phyloP scores from a whole-genome alignment of 495 filamentous ascomycete species.

The Neurospora tetrasperma region DNA sequence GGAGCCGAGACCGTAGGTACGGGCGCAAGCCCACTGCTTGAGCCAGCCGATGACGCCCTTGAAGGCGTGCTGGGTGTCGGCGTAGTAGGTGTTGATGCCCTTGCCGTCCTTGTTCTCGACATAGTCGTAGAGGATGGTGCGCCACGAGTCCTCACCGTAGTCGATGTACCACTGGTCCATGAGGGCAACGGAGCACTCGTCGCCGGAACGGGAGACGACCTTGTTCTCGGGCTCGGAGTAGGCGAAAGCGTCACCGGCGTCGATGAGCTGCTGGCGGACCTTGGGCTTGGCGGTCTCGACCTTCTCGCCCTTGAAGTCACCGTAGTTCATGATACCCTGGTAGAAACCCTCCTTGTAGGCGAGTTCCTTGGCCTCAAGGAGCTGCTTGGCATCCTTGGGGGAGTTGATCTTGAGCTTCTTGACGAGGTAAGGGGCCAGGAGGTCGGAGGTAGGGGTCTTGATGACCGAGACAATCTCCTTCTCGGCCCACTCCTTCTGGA shows the following conservation, averaged over 20 bases:
- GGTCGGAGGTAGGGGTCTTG: slow-evolving; percentile 76
- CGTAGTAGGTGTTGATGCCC: slow-evolving; percentile 64
- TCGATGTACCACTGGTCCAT: slow-evolving; percentile 97
- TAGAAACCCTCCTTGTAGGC: slow-evolving; percentile 99
- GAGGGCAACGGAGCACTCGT: slow-evolving; percentile 71
- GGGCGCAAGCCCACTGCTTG: slow-evolving; percentile 88
- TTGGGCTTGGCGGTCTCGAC: slow-evolving; percentile 81
- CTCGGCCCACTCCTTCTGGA: slow-evolving; percentile 94
- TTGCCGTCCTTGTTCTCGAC: slow-evolving; percentile 52
- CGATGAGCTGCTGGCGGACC: slow-evolving; percentile 68
- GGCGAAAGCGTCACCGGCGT: slow-evolving; percentile 71
- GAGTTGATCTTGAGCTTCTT: slow-evolving; percentile 94
- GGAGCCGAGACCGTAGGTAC: slow-evolving; percentile 86
- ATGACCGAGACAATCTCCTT: slow-evolving; percentile 83
- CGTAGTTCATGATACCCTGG: slow-evolving; percentile 81
- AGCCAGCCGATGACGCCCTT: slow-evolving; percentile 81
- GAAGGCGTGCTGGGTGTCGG: slow-evolving; percentile 75
- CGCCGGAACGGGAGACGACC: slow-evolving; percentile 76
- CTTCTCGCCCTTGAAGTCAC: slow-evolving; percentile 78
- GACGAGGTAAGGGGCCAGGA: slow-evolving; percentile 72
- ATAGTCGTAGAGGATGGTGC: slow-evolving; percentile 55
- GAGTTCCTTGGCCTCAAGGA: slow-evolving; percentile 87
- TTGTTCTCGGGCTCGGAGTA: slow-evolving; percentile 88
- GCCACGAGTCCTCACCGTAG: slow-evolving; percentile 82
- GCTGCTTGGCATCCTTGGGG: slow-evolving; percentile 82